Conservation (phyloP, 2,329 filamentous ascomycete genomes). For the Sporothrix pseudoabietina region DNA sequence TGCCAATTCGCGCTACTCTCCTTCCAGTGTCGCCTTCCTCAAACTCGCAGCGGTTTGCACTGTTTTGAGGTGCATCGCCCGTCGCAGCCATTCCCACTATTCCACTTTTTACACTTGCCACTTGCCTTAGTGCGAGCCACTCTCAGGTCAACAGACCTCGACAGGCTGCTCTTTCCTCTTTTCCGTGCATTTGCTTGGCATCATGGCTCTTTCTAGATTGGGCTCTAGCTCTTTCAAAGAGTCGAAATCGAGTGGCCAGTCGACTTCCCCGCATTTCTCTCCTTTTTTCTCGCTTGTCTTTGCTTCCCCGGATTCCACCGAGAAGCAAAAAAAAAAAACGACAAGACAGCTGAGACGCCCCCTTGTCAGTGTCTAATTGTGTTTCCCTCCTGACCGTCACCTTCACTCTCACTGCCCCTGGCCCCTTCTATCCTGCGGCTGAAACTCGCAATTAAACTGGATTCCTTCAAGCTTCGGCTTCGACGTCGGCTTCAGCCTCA, state of each 20-base stretch:
- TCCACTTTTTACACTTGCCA: constrained; percentile 11
- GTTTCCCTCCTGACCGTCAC: neutral
- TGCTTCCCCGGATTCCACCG: constrained; percentile 12
- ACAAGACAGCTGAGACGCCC: neutral
- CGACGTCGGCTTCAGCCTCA: neutral
- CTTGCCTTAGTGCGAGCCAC: neutral
- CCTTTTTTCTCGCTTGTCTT: neutral
- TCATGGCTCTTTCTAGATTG: neutral
- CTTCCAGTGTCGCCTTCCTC: neutral
- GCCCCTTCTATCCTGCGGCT: neutral
- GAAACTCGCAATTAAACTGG: neutral
- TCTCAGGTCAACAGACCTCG: neutral
- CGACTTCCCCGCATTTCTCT: constrained; percentile 16
- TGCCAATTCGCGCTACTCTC: neutral
- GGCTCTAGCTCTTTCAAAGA: neutral
- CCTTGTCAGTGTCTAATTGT: neutral
- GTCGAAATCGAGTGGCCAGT: neutral
- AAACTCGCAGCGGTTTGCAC: neutral
- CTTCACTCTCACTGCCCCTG: neutral
- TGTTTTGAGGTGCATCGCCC: neutral
- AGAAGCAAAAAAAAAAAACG: neutral
- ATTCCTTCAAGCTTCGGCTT: no score
- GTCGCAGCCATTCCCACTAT: neutral
- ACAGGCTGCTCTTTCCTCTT: neutral
- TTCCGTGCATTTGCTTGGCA: neutral